phyloP scores from a whole-genome alignment of 1,284 basidiomycete species.

The Prillingera fragicola region DNA sequence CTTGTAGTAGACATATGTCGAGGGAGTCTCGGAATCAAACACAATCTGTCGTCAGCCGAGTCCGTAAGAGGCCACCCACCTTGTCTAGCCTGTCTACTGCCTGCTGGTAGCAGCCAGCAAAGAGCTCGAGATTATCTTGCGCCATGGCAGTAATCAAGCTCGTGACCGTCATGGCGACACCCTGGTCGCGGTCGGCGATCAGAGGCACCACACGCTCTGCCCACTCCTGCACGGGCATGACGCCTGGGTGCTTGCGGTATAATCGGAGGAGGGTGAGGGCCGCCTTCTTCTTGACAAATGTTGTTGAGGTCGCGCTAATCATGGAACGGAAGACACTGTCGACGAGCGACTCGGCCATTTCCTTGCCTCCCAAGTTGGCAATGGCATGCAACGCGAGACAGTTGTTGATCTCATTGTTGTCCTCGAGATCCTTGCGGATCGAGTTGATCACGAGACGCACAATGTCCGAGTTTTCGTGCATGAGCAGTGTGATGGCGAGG shows the following conservation, averaged over 20 bases:
- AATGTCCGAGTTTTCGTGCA: conserved; percentile 98
- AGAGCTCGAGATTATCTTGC: conserved; percentile 87
- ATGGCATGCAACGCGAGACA: conserved; percentile 97
- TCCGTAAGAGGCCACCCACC: conserved; percentile 52
- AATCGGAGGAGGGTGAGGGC: conserved; percentile 86
- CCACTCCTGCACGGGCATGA: conserved; percentile 91
- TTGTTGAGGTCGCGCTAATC: conserved; percentile 94
- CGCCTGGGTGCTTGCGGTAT: conserved; percentile 92
- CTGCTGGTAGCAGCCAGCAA: conserved; percentile 84
- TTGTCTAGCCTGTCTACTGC: conserved; percentile 83
- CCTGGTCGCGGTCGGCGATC: conserved; percentile 89
- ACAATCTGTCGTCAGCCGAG: conserved; percentile 59
- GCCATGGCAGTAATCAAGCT: conserved; percentile 92
- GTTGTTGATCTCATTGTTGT: conserved; percentile 90
- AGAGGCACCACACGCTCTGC: conserved; percentile 87
- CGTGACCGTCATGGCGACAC: conserved; percentile 88
- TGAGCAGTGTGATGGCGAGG: conserved; percentile 89
- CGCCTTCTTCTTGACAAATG: conserved; percentile 97
- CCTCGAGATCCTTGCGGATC: conserved; percentile 93
- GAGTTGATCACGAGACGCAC: conserved; percentile 94
- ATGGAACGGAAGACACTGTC: conserved; percentile 91
- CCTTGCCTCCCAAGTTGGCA: conserved; percentile 93
- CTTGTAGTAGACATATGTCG: conserved; percentile 87
- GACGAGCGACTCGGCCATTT: conserved; percentile 93
- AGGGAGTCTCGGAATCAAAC: conserved; percentile 79